Evolutionary conservation across 2,329 filamentous ascomycete genomes (phyloP).

Genomic region (Leptographium lundbergii): DNA sequence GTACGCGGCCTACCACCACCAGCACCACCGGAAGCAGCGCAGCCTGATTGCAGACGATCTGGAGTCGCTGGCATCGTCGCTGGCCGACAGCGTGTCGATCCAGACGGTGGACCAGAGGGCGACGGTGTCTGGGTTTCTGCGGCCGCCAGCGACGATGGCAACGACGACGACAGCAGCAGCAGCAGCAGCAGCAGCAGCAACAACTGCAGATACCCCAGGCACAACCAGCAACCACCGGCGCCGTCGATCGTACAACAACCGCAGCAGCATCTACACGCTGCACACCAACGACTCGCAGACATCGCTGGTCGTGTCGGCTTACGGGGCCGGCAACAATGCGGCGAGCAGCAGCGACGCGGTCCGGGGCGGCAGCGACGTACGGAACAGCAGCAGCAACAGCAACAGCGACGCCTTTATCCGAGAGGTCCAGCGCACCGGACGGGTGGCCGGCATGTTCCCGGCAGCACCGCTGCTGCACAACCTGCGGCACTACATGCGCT

Average conservation of each 20-base stretch:
- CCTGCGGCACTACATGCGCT: constrained; percentile 52
- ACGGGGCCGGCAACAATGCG: constrained; percentile 29
- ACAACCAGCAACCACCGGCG: constrained; percentile 2
- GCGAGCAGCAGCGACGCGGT: constrained; percentile 18
- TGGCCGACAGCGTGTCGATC: constrained; percentile 41
- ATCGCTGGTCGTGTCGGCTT: constrained; percentile 38
- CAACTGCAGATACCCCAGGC: no score
- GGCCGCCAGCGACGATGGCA: not conserved
- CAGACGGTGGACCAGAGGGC: constrained; percentile 21
- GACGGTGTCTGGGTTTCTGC: not conserved
- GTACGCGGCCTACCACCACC: not conserved
- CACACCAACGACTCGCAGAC: constrained; percentile 42
- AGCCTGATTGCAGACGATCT: constrained; percentile 17
- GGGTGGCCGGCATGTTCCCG: constrained; percentile 46
- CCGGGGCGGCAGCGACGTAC: constrained; percentile 6
- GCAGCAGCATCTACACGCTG: constrained; percentile 48
- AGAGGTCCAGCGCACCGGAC: constrained; percentile 37
- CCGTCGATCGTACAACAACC: constrained; percentile 22
- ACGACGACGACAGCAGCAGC: not conserved
- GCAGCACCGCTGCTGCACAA: constrained; percentile 46
- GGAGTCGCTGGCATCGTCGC: constrained; percentile 44
- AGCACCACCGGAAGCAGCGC: constrained; percentile 1
- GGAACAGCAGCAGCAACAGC: constrained; percentile 10
- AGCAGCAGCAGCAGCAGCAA: not conserved
- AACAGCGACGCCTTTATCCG: constrained; percentile 29